Base-by-base conservation (phyloP, 305 asterid genomes). In the Solanum hybrid region DNA sequence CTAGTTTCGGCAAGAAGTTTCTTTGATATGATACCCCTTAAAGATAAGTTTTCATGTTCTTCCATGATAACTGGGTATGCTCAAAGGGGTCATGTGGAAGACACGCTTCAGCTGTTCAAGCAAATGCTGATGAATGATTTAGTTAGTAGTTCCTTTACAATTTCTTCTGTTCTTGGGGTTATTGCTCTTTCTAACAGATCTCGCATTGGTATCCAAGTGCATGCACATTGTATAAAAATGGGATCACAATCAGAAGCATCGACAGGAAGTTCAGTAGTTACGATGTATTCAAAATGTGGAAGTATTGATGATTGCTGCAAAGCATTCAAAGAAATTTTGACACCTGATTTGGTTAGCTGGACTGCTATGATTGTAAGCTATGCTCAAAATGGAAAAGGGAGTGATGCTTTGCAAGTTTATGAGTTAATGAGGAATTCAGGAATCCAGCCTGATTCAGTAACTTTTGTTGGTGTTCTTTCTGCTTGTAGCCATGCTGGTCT, bases 401-500 rank as follows among this genome's bases (percentile, higher is more conserved):
- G 32, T 4, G 96, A 95, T 90, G 99, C 99, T 38, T 91, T 97
- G 87, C 86, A 90, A 51, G 85, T 92, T 27, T 95, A 92, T 29
- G 96, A 95, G 29, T 91, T 89, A 5, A 93, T 96, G 99, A 95
- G 94, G 91, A 92, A 81, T 86, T 93, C 95, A 12, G 93, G 93
- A 78, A 92, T 90, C 77, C 78, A 81, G 77, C 99, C 99, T 1
- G 98, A 96, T 87, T 90, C 91, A 11, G 95, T 93, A 72, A 93
- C 97, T 78, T 95, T 96, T 79, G 64, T 86, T 9, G 95, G 93
- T 64, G 94, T 96, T 90, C 92, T 96, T 13, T 94, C 98, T 35
- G 98, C 98, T 40, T 97, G 99, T 91, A 95, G 99, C 89, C 96
- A 94, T 71, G 75, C 96, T 26, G 99, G 99, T 66, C 93, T 96